Evolutionary conservation across 495 filamentous ascomycete genomes (phyloP).

Genomic region (Tirmania nivea): DNA sequence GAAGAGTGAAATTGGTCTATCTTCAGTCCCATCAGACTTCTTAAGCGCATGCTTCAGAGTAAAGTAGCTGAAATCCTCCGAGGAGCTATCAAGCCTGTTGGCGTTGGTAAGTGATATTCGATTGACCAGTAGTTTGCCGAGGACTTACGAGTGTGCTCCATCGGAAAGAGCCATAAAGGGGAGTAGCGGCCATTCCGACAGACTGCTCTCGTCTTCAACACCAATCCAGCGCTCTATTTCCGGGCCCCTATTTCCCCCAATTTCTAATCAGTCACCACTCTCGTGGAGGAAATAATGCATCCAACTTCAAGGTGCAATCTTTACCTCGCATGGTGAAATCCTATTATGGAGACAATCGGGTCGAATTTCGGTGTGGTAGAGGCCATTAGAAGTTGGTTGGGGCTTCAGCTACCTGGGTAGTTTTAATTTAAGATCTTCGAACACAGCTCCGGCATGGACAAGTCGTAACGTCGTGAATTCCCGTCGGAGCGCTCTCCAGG

Average conservation of each 20-base stretch:
- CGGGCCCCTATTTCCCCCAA: slow-evolving; percentile 42
- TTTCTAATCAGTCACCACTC: slow-evolving; percentile 1
- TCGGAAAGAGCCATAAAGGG: slow-evolving; percentile 98
- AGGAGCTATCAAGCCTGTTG: slow-evolving; percentile 31
- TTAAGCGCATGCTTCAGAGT: slow-evolving; percentile 34
- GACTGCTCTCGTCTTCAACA: slow-evolving; percentile 52
- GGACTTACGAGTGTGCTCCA: slow-evolving; percentile 70
- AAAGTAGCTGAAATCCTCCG: slow-evolving; percentile 96
- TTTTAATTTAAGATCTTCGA: too few species aligned
- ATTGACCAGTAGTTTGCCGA: background rate
- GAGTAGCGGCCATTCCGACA: slow-evolving; percentile 74
- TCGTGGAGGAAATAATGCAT: slow-evolving; percentile 1
- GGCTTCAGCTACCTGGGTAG: too few species aligned
- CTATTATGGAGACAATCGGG: slow-evolving; percentile 71
- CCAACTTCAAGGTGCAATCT: slow-evolving; percentile 6
- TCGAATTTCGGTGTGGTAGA: background rate
- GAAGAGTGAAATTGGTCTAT: slow-evolving; percentile 53
- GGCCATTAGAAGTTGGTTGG: background rate
- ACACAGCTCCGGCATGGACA: too few species aligned
- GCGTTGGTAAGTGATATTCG: background rate
- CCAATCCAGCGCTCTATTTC: slow-evolving; percentile 88
- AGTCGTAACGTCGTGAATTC: too few species aligned
- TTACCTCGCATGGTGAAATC: slow-evolving; percentile 85
- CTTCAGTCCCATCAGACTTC: background rate
- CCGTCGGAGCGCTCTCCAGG: too few species aligned